Base-by-base conservation (phyloP, 768 basidiomycete genomes). In the Naganishia friedmannii region DNA sequence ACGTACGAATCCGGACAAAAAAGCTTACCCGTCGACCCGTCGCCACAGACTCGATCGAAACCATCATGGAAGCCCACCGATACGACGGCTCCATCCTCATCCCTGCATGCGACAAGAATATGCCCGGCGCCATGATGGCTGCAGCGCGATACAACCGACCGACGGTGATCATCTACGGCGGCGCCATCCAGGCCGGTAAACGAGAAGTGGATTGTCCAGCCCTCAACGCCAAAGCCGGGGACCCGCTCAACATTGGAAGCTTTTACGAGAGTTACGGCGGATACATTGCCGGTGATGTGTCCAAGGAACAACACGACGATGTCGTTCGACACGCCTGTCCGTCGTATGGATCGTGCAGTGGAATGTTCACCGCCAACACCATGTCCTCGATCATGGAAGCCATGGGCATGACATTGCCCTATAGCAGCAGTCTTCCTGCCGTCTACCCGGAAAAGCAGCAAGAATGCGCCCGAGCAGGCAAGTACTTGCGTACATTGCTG, bases 61-160 rank as follows among this genome's bases (percentile, higher is more conserved):
- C 57, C 70, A 74, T 72, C 65, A 71, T 71, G 54, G 19, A 66
- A 51, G 74, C 74, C 26, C 91, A 93, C 83, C 87, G 91, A 76
- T 92, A 93, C 74, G 92, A 93, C 71, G 91, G 87, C 34, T 39
- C 57, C 53, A 73, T 93, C 74, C 87, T 89, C 6, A 85, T 92
- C 66, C 92, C 92, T 21, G 91, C 91, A 68, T 71, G 70, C 48
- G 70, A 73, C 66, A 69, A 60, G 39, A 55, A 63, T 73, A 75
- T 93, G 92, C 91, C 91, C 10, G 92, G 90, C 21, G 90, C 89
- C 77, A 84, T 92, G 68, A 91, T 93, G 77, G 92, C 92, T 19
- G 91, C 91, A 0, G 89, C 84, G 46, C 87, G 92, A 65, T 89
- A 92, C 82, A 93, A 93, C 77, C 86, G 91, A 7, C 92, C 92